Evolutionary conservation across 2,329 filamentous ascomycete species (phyloP), one percentile per base, ranked within the genome.

Genomic region (Colletotrichum camelliae): DNA sequence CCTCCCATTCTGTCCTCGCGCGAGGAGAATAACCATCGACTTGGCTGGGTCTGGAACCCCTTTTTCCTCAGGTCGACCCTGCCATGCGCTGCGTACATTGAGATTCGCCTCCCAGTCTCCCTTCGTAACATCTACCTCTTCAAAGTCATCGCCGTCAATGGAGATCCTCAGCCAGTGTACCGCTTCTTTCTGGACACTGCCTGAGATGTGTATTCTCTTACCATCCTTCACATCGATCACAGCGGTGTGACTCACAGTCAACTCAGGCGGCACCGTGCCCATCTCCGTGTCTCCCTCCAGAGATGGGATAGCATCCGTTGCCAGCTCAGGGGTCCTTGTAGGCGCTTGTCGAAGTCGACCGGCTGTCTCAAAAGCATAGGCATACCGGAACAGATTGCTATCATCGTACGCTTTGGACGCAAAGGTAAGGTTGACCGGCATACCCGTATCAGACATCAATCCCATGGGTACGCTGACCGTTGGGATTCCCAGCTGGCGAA

Each of bases 401-500:
- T 82, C 81, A 7, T 79, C 68, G 62, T 81, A 83, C 3, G 81
- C 80, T n/a, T 58, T 74, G 2, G 72, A 72, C 5, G 77, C 74
- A 62, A 83, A 80, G 9, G 80, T 82, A 31, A 83, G 65, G 12
- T 78, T 77, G 31, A 82, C 76, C 1, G 81, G 81, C 74, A 83
- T 80, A 1, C 76, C 62, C 16, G 70, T 79, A n/a, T 77, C 76
- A 2, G 70, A 35, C 52, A 83, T 66, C 18, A 79, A 70, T 1
- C 81, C 81, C 81, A 82, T 82, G 1, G 80, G 79, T 7, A 82
- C 76, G 4, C 77, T 78, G 8, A 83, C 78, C 2, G 77, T 79
- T 0, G 81, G 81, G 16, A 82, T 77, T 13, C 81, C 81, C 9
- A 80, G 33, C 65, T 82, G 81, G 4, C 79, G 77, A 7, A 82